A percentile compares a stretch with the other conserved stretches of the same genome.
Evolutionary conservation across 139 green algal species (phyloP).

Genomic region (Micractinium conductrix): DNA sequence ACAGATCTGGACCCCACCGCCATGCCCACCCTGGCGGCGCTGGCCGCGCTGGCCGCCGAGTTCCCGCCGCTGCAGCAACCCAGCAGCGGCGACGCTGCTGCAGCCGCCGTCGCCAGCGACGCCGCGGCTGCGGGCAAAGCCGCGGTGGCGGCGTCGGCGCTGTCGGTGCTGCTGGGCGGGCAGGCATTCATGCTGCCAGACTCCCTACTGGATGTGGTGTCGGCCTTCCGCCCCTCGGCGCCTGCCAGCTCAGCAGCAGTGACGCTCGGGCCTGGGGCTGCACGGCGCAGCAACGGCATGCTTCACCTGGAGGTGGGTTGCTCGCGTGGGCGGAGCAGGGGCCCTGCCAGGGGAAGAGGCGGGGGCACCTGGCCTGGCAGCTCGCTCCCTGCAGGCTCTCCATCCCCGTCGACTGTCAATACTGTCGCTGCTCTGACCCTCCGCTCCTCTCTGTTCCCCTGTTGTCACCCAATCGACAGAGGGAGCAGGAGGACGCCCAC

Average conservation of each 20-base stretch:
- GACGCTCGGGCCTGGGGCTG: constrained; percentile 3
- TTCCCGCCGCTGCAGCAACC: constrained; percentile 35
- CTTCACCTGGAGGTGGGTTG: constrained; percentile 4
- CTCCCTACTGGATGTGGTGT: constrained; percentile 68
- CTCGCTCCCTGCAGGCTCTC: neutral
- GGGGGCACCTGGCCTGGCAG: too few species aligned
- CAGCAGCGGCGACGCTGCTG: neutral
- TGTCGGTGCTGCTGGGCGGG: constrained; percentile 51
- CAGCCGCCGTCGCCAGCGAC: constrained; percentile 24
- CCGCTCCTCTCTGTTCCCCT: neutral
- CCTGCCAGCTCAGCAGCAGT: too few species aligned
- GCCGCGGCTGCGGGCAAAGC: constrained; percentile 1
- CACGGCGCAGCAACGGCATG: constrained; percentile 7
- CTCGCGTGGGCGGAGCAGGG: too few species aligned
- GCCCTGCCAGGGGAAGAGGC: neutral
- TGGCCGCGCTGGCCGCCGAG: constrained; percentile 61
- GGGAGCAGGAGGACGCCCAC: constrained; percentile 86
- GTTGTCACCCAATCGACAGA: neutral
- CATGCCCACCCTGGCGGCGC: constrained; percentile 61
- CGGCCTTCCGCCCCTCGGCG: constrained; percentile 60
- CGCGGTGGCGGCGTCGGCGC: neutral
- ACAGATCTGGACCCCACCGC: constrained; percentile 48
- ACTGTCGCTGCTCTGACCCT: too few species aligned
- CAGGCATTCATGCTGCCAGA: constrained; percentile 60
- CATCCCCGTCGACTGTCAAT: neutral